Evolutionary conservation across 805 yeast species (phyloP).

Genomic region (Metschnikowia lochheadii): DNA sequence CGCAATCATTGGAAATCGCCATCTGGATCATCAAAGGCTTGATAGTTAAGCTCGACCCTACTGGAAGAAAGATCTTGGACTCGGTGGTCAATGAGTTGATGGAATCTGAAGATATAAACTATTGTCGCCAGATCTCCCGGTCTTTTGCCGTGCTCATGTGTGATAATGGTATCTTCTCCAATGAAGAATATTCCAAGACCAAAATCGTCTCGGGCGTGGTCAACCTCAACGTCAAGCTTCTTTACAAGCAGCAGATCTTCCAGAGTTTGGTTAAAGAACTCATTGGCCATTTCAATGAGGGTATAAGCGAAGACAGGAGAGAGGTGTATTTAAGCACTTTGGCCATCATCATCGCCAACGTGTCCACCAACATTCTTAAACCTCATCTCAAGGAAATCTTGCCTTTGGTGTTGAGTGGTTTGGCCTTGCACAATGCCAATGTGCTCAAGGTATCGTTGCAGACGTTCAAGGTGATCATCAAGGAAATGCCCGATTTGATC

Average conservation of each 20-base stretch:
- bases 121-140: slow-evolving; percentile 35
- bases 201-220: slow-evolving; percentile 41
- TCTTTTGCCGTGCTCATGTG: slow-evolving; percentile 61
- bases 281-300: slow-evolving; percentile 40
- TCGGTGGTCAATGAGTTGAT: slow-evolving; percentile 23
- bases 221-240: slow-evolving; percentile 56
- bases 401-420: slow-evolving; percentile 68
- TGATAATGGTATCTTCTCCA: slow-evolving; percentile 60
- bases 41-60: slow-evolving; percentile 50
- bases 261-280: slow-evolving; percentile 54
- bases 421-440: slow-evolving; percentile 42
- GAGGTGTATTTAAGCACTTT: slow-evolving; percentile 61
- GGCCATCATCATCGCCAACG: slow-evolving; percentile 61
- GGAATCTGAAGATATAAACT: slow-evolving; percentile 26
- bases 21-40: slow-evolving; percentile 76
- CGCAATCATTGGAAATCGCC: slow-evolving; percentile 44
- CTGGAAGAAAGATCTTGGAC: slow-evolving; percentile 24
- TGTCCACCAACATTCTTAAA: slow-evolving; percentile 58
- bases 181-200: slow-evolving; percentile 27
- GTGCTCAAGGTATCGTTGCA: slow-evolving; percentile 59
- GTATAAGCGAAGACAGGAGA: slow-evolving; percentile 23
- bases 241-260: slow-evolving; percentile 81
- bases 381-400: slow-evolving; percentile 60
- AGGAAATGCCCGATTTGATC: slow-evolving; percentile 51
- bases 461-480: slow-evolving; percentile 51